Conservation (phyloP, 139 green algal genomes). For the Pseudopediastrum boryanum region DNA sequence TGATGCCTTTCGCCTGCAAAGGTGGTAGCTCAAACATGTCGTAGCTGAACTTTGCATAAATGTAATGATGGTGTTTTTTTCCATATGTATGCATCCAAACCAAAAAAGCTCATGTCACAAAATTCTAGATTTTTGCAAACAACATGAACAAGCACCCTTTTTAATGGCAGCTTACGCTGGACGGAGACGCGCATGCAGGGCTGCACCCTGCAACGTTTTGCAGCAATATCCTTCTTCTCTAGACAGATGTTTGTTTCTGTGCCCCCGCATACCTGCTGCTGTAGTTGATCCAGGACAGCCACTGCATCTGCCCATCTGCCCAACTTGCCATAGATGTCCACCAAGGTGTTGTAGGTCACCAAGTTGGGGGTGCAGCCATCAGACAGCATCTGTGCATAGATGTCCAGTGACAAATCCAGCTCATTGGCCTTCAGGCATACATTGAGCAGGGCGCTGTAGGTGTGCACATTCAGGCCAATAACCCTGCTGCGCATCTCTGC, state of each 20-base stretch:
- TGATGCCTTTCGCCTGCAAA: too few species aligned
- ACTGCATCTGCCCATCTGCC: conserved; percentile 60
- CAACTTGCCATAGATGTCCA: conserved; percentile 60
- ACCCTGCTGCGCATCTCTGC: conserved; percentile 55
- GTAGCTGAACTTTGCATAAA: background rate
- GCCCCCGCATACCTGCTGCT: conserved; percentile 16
- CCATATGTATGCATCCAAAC: background rate
- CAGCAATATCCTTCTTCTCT: too few species aligned
- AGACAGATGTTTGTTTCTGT: too few species aligned
- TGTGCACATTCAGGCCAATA: conserved; percentile 72
- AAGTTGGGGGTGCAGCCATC: conserved; percentile 62
- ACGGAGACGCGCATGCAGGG: background rate
- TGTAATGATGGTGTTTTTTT: background rate
- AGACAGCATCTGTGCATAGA: conserved; percentile 55
- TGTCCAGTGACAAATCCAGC: conserved; percentile 54
- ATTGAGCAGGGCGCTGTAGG: conserved; percentile 55
- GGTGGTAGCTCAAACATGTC: background rate
- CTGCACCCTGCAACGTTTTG: background rate
- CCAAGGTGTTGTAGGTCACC: conserved; percentile 52
- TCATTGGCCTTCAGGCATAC: conserved; percentile 46
- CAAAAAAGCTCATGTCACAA: background rate
- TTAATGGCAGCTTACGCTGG: too few species aligned
- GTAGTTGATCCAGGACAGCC: conserved; percentile 42
- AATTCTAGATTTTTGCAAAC: too few species aligned
- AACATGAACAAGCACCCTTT: background rate